Conservation (phyloP, 768 basidiomycete species). For the Xerocomus brunneocitrinus region DNA sequence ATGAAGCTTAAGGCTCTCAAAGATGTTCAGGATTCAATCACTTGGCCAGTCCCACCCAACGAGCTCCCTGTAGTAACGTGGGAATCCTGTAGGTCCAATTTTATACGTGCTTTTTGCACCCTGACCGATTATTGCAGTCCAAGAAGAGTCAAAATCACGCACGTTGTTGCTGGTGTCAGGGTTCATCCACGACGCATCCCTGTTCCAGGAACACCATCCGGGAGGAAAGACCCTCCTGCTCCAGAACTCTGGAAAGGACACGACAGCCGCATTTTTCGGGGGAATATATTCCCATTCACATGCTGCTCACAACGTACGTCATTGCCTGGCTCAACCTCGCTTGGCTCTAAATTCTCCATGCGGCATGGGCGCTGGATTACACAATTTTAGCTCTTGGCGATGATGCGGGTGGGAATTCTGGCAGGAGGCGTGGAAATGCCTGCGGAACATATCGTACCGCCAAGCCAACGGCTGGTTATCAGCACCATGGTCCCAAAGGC, state of each 20-base stretch:
- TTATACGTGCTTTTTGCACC: not conserved
- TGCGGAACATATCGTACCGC: conserved; percentile 41
- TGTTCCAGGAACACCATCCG: conserved; percentile 73
- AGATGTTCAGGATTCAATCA: conserved; percentile 53
- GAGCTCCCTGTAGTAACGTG: conserved; percentile 74
- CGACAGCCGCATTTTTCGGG: conserved; percentile 82
- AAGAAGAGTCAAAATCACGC: conserved; percentile 59
- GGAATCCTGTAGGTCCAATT: conserved; percentile 62
- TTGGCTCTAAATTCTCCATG: conserved; percentile 3
- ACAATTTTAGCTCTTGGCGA: conserved; percentile 51
- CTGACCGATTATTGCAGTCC: conserved; percentile 39
- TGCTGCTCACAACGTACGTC: conserved; percentile 70
- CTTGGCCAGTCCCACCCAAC: conserved; percentile 55
- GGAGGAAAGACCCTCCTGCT: conserved; percentile 64
- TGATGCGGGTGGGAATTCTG: conserved; percentile 72
- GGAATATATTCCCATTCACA: conserved; percentile 81
- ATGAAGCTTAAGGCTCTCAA: conserved; percentile 81
- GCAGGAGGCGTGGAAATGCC: conserved; percentile 58
- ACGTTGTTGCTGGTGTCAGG: conserved; percentile 73
- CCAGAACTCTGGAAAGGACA: conserved; percentile 69
- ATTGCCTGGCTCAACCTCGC: not conserved
- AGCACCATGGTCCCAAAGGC: conserved; percentile 11
- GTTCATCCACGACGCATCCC: conserved; percentile 80
- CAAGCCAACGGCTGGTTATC: conserved; percentile 39
- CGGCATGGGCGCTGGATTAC: not conserved